These are phyloP conservation scores for Calendula officinalis DNA, from an alignment of 129 eudicot genomes.

Conservation along the genomic window DNA sequence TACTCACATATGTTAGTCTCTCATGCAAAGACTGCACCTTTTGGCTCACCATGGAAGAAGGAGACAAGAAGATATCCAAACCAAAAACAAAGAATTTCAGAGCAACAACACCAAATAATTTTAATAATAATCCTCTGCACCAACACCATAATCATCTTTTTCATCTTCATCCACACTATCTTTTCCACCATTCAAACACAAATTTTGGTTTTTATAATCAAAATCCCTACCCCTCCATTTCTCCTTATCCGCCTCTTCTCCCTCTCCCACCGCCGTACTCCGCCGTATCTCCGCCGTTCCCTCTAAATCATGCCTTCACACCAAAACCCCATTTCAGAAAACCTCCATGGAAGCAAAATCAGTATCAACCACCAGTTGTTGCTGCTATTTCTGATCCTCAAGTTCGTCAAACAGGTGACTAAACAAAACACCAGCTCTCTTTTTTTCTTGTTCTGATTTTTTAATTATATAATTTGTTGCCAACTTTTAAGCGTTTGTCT, in stretches of 20 bases:
- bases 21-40: slow-evolving; percentile 56
- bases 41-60: slow-evolving; percentile 63
- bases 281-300: slow-evolving; percentile 35
- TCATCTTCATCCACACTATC: slow-evolving; percentile 39
- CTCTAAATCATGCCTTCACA: slow-evolving; percentile 42
- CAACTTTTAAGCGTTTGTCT: slow-evolving; percentile 29
- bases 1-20: slow-evolving; percentile 16
- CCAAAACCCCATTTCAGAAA: slow-evolving; percentile 56
- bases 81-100: slow-evolving; percentile 45
- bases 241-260: slow-evolving; percentile 74
- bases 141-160: slow-evolving; percentile 34
- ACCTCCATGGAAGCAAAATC: slow-evolving; percentile 44
- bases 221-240: slow-evolving; percentile 60
- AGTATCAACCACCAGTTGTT: slow-evolving; percentile 30
- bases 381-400: slow-evolving; percentile 42
- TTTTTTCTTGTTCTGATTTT: not conserved
- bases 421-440: slow-evolving; percentile 9
- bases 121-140: slow-evolving; percentile 40
- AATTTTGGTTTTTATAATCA: slow-evolving; percentile 38
- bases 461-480: slow-evolving; percentile 2
- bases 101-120: slow-evolving; percentile 21
- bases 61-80: slow-evolving; percentile 55
- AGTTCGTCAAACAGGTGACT: slow-evolving; percentile 33
- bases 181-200: slow-evolving; percentile 40
- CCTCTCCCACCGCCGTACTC: slow-evolving; percentile 50